phyloP scores from a whole-genome alignment of 495 filamentous ascomycete genomes.

The Poronia punctata region DNA sequence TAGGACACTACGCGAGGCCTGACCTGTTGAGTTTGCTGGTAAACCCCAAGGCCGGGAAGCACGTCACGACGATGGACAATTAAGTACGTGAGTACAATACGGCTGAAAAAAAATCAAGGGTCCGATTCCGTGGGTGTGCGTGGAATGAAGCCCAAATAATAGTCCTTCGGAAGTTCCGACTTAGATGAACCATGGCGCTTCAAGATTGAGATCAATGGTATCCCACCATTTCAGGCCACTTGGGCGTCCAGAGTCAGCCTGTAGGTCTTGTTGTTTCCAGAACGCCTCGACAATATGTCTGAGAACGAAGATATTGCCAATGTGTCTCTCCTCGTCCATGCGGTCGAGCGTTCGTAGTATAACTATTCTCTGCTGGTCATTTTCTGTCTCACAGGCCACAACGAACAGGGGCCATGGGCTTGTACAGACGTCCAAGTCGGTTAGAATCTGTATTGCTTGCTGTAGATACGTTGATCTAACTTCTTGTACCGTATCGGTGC shows the following conservation, averaged over 20 bases:
- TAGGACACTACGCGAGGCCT: slow-evolving; percentile 49
- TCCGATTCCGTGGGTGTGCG: neutral
- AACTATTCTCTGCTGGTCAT: slow-evolving; percentile 25
- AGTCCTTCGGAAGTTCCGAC: neutral
- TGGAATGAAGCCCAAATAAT: neutral
- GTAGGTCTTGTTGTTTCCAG: slow-evolving; percentile 31
- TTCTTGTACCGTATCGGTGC: slow-evolving; percentile 16
- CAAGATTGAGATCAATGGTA: slow-evolving; percentile 22
- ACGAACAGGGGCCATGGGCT: slow-evolving; percentile 33
- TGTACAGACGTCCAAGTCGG: slow-evolving; percentile 23
- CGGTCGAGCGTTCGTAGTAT: slow-evolving; percentile 24
- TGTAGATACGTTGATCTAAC: slow-evolving; percentile 20
- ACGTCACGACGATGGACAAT: slow-evolving; percentile 26
- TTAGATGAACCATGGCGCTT: slow-evolving; percentile 29
- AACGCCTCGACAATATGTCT: slow-evolving; percentile 29
- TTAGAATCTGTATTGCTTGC: slow-evolving; percentile 18
- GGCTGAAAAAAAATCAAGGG: neutral
- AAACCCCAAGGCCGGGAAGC: slow-evolving; percentile 26
- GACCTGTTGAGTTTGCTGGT: slow-evolving; percentile 48
- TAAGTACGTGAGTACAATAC: slow-evolving; percentile 3
- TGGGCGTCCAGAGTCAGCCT: slow-evolving; percentile 22
- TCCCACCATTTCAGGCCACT: slow-evolving; percentile 29
- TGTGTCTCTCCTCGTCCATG: slow-evolving; percentile 27
- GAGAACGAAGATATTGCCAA: slow-evolving; percentile 30
- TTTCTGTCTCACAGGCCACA: slow-evolving; percentile 29